Evolutionary conservation across 1,139 yeast species (phyloP).

Genomic region (Candida tropicalis): DNA sequence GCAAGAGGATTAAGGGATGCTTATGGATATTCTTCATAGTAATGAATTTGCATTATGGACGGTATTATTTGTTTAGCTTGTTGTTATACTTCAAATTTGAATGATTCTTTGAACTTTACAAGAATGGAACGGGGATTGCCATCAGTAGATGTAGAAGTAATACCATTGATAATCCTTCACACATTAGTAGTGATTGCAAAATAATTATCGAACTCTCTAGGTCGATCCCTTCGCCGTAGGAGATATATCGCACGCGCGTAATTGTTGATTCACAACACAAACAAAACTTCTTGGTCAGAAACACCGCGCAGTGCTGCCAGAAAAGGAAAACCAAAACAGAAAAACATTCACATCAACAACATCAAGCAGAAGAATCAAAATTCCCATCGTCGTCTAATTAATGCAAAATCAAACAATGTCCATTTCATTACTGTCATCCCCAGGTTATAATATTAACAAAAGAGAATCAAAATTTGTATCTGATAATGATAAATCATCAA

Average conservation of each 20-base stretch:
- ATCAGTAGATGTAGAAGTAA: too few species aligned
- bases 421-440: not conserved
- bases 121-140: too few species aligned
- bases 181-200: too few species aligned
- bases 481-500: not conserved
- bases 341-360: not conserved
- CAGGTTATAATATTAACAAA: not conserved
- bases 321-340: not conserved
- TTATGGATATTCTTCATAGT: constrained; percentile 63
- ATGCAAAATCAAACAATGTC: not conserved
- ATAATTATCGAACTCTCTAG: too few species aligned
- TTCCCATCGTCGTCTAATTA: not conserved
- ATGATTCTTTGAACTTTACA: constrained; percentile 71
- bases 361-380: not conserved
- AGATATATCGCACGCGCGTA: too few species aligned
- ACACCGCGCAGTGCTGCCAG: too few species aligned
- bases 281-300: too few species aligned
- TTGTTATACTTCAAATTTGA: constrained; percentile 64
- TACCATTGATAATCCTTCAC: too few species aligned
- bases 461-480: not conserved
- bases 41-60: constrained; percentile 75
- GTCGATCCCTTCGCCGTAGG: too few species aligned
- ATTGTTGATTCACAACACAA: too few species aligned
- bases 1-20: constrained; percentile 48
- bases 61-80: constrained; percentile 60